Percentiles rank a stretch among this genome's conserved stretches.
These are phyloP conservation scores for Cyphellophora europaea DNA, from an alignment of 2,329 filamentous ascomycete genomes.

Conservation along the genomic window DNA sequence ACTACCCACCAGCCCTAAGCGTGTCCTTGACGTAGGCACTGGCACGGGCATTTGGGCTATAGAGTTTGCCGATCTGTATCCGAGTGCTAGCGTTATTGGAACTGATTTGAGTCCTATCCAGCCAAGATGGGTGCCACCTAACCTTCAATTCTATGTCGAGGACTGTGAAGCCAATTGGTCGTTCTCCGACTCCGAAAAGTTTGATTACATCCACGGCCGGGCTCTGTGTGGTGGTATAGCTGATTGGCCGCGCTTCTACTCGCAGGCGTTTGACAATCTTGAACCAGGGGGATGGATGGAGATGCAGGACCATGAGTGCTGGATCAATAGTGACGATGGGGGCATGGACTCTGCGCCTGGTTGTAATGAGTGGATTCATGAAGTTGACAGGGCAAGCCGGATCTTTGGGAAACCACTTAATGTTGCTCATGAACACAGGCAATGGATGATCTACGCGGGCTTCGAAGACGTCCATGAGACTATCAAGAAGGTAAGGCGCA, in stretches of 20 bases:
- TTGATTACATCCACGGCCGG: conserved; percentile 25
- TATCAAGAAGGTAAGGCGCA: too few species aligned
- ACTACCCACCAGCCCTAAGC: conserved; percentile 16
- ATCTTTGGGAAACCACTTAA: too few species aligned
- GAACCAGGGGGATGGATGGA: conserved; percentile 21
- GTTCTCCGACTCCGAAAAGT: conserved; percentile 6
- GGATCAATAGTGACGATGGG: conserved; percentile 4
- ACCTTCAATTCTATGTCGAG: conserved; percentile 23
- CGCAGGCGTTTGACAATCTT: conserved; percentile 18
- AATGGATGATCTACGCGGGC: too few species aligned
- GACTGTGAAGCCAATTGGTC: conserved; percentile 23
- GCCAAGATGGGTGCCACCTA: conserved; percentile 18
- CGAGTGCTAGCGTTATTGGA: conserved; percentile 21
- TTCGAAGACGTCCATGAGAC: too few species aligned
- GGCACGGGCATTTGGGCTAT: conserved; percentile 30
- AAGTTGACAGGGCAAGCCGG: too few species aligned
- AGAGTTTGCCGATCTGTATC: conserved; percentile 26
- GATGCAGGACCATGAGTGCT: conserved; percentile 6
- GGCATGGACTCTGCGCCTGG: too few species aligned
- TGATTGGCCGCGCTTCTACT: conserved; percentile 16
- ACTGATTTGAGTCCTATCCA: conserved; percentile 31
- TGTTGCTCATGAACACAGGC: too few species aligned
- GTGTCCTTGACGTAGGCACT: conserved; percentile 27
- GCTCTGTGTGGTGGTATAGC: conserved; percentile 20
- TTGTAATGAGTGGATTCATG: too few species aligned